Conservation (phyloP, 23 red algal species). For the Gracilaria vermiculophylla region DNA sequence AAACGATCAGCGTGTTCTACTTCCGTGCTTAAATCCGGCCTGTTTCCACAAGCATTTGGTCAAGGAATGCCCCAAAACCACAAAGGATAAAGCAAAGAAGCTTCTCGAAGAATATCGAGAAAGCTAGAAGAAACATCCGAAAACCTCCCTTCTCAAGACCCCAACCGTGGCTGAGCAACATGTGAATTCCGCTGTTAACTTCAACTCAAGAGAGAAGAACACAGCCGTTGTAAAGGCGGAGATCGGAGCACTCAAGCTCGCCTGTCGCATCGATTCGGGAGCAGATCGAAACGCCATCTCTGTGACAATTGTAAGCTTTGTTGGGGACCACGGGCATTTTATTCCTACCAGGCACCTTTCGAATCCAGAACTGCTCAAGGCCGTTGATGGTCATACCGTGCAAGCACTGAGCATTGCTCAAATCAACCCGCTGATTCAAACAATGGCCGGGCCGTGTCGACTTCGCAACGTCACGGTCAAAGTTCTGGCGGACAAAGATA, state of each 20-base stretch:
- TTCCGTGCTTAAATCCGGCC: constrained; percentile 14
- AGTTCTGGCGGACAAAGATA: neutral
- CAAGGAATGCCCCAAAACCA: neutral
- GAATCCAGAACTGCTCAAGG: neutral
- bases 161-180: too few species aligned
- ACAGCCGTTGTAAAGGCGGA: too few species aligned
- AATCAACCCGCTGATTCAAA: constrained; percentile 1
- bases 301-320: constrained; percentile 4
- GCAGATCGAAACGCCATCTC: constrained; percentile 12
- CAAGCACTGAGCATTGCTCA: neutral
- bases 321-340: constrained; percentile 10
- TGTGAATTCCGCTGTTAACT: neutral
- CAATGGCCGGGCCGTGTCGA: constrained; percentile 38
- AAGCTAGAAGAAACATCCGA: too few species aligned
- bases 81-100: too few species aligned
- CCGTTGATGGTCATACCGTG: constrained; percentile 6
- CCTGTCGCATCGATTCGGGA: constrained; percentile 49
- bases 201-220: too few species aligned
- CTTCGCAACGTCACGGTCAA: constrained; percentile 31
- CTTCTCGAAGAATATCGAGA: too few species aligned
- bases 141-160: too few species aligned
- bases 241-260: constrained; percentile 18
- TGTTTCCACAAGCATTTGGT: neutral
- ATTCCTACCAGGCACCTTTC: neutral
- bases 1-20: neutral